Evolutionary conservation across 495 filamentous ascomycete species (phyloP), one percentile per base, ranked within the genome.

Genomic region (Hyaloscypha variabilis): DNA sequence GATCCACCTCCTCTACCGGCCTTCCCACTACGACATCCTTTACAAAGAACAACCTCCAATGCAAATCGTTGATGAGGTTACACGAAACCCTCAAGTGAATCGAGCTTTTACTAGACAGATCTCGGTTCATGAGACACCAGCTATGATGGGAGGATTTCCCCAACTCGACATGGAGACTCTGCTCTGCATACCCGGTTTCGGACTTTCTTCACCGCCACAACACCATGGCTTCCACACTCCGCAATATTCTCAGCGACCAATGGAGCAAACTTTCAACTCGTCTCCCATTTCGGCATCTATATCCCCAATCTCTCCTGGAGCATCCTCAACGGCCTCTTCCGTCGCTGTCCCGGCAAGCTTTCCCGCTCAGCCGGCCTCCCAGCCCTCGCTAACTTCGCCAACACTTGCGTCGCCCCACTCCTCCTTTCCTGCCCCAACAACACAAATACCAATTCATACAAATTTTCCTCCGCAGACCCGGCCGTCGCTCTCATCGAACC

Each of bases 11-110:
- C 79, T 90, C 73, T 76, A 90, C 81, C 70, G 88, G 81, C 73
- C 86, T 42, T 93, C 92, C 59, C 95, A 99, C 76, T 99, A 99
- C 74, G 95, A 99, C 77, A 86, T 99, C 60, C 82, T 98, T 21
- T 99, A 99, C 79, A 91, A 86, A 69, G 83, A 87, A 68, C 65
- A 80, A 78, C 69, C 74, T 78, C 69, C 79, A 76, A 77, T 77
- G 62, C 75, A 77, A 72, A 69, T 70, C 39, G 30, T 63, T n/a
- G 36, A 66, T 21, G 77, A 82, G 46, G 77, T 86, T 67, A 76
- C 76, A n/a, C 81, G 79, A 67, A 79, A 83, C 56, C 69, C 88
- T 2, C 84, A 84, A 66, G 77, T 91, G 34, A 73, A 83, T 70
- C 77, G 81, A 51, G 80, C 75, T 14, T 79, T 81, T 54, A 75